Base-by-base conservation (phyloP, 768 basidiomycete genomes). In the Amanita muscaria region DNA sequence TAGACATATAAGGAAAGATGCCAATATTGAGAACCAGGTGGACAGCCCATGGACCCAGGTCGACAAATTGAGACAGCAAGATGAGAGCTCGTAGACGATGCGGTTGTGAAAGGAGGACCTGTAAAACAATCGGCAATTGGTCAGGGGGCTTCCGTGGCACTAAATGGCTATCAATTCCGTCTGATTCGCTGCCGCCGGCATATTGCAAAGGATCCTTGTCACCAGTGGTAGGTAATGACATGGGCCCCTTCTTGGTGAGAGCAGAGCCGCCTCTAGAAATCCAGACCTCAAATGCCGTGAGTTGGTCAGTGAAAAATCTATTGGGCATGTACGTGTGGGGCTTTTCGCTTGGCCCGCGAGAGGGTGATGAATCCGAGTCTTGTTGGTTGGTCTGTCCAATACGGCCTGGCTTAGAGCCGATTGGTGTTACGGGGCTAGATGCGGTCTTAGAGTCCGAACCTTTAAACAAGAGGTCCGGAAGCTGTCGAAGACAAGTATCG, bases 261-360 rank as follows among this genome's bases (percentile, higher is more conserved):
- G 88, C 88, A 2, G 87, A 88, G 1, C 88, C 90, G 14, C 93
- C 91, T 36, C 93, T 79, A 4, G 89, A 89, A 51, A 99, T 89
- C 96, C 94, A 99, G 21, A 98, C 89, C 58, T 97, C 90, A 55
- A 99, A 98, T 2, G 94, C 96, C 0, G 90, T 93, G 19, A 99
- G 74, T 56, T 97, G 93, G 56, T 98, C 92, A 1, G 88, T 77
- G 64, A 98, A 99, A 66, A 99, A 99, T 42, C 80, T 76, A 57
- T 85, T 96, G 6, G 90, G 84, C 31, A 82, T 63, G 59, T 97
- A 98, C 23, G 73, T 66, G 53, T 86, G 83, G 2, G 79, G 74
- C 46, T 67, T 69, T 22, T 73, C 68, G 14, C 59, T 55, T 14
- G 54, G 45, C 49, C 55, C 36, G 42, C 61, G 63, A 35, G 50